Conservation (phyloP, 805 yeast genomes). For the Cyberlindnera subsufficiens region DNA sequence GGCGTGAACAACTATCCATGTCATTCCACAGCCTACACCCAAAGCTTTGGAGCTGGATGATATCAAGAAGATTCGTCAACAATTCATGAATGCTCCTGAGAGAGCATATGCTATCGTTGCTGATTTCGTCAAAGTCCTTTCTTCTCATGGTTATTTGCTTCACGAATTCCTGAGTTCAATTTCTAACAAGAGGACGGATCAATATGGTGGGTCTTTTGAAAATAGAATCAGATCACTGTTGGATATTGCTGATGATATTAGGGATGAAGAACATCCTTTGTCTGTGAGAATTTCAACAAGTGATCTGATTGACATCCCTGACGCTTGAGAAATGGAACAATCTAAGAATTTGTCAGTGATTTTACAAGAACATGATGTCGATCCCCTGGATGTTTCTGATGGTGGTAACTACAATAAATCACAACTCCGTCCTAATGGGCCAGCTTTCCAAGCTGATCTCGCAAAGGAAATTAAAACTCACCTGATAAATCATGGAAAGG, state of each 20-base stretch:
- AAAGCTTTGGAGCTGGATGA: constrained; percentile 38
- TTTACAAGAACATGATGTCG: constrained; percentile 40
- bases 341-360: constrained; percentile 30
- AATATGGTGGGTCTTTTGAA: constrained; percentile 57
- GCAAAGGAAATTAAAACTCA: constrained; percentile 22
- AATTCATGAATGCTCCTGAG: constrained; percentile 41
- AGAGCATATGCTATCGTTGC: constrained; percentile 35
- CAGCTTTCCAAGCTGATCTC: constrained; percentile 27
- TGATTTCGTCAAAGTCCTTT: constrained; percentile 25
- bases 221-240: constrained; percentile 45
- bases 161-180: constrained; percentile 40
- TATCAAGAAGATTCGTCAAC: constrained; percentile 32
- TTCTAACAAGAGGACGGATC: constrained; percentile 47
- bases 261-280: constrained; percentile 32
- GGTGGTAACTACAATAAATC: constrained; percentile 36
- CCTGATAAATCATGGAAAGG: constrained; percentile 36
- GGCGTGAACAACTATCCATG: no score
- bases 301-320: constrained; percentile 11
- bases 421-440: no score
- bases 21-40: no score
- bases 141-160: constrained; percentile 49
- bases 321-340: constrained; percentile 12
- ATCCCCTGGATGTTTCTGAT: constrained; percentile 50
- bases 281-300: constrained; percentile 23
- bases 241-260: constrained; percentile 41